Conservation (phyloP, 305 asterid genomes). For the Solanum chacoense region DNA sequence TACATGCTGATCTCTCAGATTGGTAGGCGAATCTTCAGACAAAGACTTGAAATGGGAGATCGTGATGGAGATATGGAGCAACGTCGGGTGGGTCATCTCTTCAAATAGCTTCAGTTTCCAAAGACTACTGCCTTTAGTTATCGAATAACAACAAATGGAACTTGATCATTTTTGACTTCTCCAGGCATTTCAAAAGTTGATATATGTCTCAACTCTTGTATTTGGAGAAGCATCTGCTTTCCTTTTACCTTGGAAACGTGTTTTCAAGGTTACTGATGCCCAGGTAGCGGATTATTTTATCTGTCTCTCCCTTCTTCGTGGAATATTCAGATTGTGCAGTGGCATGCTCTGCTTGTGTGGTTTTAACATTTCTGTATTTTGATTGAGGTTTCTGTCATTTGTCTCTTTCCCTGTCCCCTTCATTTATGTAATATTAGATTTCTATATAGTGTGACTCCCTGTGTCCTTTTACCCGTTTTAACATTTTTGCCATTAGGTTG, state of each 20-base stretch:
- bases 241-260: slow-evolving; percentile 98
- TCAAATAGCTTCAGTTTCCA: slow-evolving; percentile 11
- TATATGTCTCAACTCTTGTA: slow-evolving; percentile 89
- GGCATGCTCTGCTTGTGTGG: not conserved
- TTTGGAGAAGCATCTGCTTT: slow-evolving; percentile 93
- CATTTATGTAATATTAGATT: not conserved
- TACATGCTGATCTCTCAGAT: slow-evolving; percentile 49
- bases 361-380: not conserved
- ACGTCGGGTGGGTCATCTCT: slow-evolving; percentile 66
- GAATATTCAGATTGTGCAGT: not conserved
- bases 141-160: slow-evolving; percentile 17
- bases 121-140: not conserved
- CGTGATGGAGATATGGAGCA: slow-evolving; percentile 75
- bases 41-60: slow-evolving; percentile 95
- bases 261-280: slow-evolving; percentile 82
- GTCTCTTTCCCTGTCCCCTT: not conserved
- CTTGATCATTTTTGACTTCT: slow-evolving; percentile 48
- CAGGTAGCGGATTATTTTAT: slow-evolving; percentile 45
- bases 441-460: not conserved
- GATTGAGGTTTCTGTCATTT: not conserved
- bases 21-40: slow-evolving; percentile 89
- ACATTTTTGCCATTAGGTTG: slow-evolving; percentile 46
- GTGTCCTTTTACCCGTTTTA: not conserved
- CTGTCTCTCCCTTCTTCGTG: not conserved
- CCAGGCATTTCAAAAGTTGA: slow-evolving; percentile 99